Base-by-base conservation (phyloP, 805 yeast genomes). In the Blastobotrys chiropterorum region DNA sequence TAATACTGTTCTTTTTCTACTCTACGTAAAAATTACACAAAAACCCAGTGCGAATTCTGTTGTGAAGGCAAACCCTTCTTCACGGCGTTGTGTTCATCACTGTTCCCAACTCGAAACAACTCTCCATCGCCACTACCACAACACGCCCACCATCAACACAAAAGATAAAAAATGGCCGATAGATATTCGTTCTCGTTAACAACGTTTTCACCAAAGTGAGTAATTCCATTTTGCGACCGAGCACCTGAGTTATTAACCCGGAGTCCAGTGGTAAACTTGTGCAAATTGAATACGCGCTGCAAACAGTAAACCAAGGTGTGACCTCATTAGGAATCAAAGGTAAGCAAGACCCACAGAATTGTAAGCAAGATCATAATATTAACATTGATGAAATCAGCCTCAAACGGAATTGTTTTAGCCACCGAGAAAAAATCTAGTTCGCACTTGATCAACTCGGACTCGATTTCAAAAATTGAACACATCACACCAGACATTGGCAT, bases 251-350 rank as follows among this genome's bases (percentile, higher is more conserved):
- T 17, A 17, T 21, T 21, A 22, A 31, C 34, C 42, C 22, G 8
- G 50, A 11, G 16, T 22, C 21, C 64, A 88, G 96, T 70, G 99
- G 99, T 60, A 94, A 94, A 75, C 80, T 94, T 59, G 96, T 90
- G 47, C 99, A 94, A 74, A 94, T 94, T 62, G 99, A 94, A 69
- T 92, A 94, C 69, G 99, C 99, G 15, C 76, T 94, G 62, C 90
- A 92, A 60, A 98, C 97, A 0, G 99, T 94, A 44, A 94, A 92
- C 64, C 96, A 90, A 67, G 99, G 99, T 68, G 97, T 94, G 48
- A 90, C 98, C 11, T 86, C 98, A 1, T 78, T 94, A 50, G 99
- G 98, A 44, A 92, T 94, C 66, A 81, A 82, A 63, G 71, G 71
- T 67, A 56, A 8, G 7, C 14, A 38, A 5, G 11, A 40, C 44